phyloP scores from a whole-genome alignment of 2,329 filamentous ascomycete species.

The Fusarium sp. region DNA sequence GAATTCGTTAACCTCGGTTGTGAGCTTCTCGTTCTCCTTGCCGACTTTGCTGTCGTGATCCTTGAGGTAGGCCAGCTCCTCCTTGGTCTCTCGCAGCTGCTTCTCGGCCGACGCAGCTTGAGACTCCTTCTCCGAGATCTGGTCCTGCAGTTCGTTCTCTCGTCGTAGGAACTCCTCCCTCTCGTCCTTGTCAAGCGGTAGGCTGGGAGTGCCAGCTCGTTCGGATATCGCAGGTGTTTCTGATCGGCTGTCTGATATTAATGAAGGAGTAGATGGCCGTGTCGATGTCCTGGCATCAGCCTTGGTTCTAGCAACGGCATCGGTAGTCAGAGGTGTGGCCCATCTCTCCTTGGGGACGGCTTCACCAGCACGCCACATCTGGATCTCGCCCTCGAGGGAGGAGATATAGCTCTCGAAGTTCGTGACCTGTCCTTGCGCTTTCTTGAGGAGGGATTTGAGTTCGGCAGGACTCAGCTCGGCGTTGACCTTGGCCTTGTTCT shows the following conservation, averaged over 20 bases:
- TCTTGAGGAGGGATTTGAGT: slow-evolving; percentile 91
- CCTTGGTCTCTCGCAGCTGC: slow-evolving; percentile 81
- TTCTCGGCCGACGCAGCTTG: slow-evolving; percentile 83
- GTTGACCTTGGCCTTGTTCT: slow-evolving; percentile 99
- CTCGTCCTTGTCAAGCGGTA: slow-evolving; percentile 94
- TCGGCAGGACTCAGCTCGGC: slow-evolving; percentile 95
- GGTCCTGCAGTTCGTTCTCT: slow-evolving; percentile 97
- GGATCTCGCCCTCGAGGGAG: slow-evolving; percentile 84
- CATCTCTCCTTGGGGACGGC: slow-evolving; percentile 88
- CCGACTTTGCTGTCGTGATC: slow-evolving; percentile 85
- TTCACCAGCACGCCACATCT: slow-evolving; percentile 88
- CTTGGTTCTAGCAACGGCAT: slow-evolving; percentile 53
- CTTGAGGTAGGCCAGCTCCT: slow-evolving; percentile 86
- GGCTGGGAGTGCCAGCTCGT: slow-evolving; percentile 84
- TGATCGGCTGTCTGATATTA: slow-evolving; percentile 66
- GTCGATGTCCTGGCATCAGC: slow-evolving; percentile 55
- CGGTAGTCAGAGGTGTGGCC: slow-evolving; percentile 72
- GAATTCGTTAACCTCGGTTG: slow-evolving; percentile 87
- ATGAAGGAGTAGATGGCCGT: slow-evolving; percentile 64
- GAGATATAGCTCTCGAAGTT: slow-evolving; percentile 89
- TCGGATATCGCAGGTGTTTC: slow-evolving; percentile 78
- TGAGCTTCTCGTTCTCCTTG: slow-evolving; percentile 90
- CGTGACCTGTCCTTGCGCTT: slow-evolving; percentile 88
- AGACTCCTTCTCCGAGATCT: slow-evolving; percentile 91
- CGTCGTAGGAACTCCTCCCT: slow-evolving; percentile 93